Evolutionary conservation across 805 yeast species (phyloP).

Genomic region (Sugiyamaella marilandica): DNA sequence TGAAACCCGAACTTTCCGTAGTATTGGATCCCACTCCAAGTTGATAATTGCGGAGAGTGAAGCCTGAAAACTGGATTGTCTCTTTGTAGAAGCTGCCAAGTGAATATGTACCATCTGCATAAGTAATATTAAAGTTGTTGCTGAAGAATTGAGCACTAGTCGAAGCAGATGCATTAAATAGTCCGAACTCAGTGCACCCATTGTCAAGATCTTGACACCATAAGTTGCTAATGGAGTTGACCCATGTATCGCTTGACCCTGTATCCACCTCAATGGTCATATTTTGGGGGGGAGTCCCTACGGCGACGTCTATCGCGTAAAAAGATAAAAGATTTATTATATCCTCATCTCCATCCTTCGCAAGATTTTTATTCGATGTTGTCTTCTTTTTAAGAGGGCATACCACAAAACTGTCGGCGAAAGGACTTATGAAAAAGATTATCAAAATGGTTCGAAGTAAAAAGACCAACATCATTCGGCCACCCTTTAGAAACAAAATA

Average conservation of each 20-base stretch:
- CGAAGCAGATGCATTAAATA: constrained; percentile 9
- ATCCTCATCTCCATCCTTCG: neutral
- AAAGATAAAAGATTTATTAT: constrained; percentile 7
- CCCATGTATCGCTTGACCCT: constrained; percentile 49
- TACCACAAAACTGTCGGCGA: neutral
- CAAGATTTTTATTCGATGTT: neutral
- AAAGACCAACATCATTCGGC: too few relatives aligned
- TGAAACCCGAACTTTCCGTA: constrained; percentile 53
- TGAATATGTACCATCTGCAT: constrained; percentile 25
- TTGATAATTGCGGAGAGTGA: constrained; percentile 48
- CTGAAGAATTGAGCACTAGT: constrained; percentile 8
- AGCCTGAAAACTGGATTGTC: constrained; percentile 46
- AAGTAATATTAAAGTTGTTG: constrained; percentile 18
- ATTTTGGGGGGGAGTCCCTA: constrained; percentile 44
- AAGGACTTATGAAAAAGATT: too few relatives aligned
- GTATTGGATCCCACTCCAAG: constrained; percentile 71
- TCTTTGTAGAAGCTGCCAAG: constrained; percentile 65
- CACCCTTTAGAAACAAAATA: too few relatives aligned
- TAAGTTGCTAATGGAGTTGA: constrained; percentile 32
- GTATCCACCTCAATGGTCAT: constrained; percentile 43
- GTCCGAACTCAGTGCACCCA: constrained; percentile 7
- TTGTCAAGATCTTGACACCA: constrained; percentile 10
- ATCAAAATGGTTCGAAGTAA: too few relatives aligned
- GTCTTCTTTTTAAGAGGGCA: neutral
- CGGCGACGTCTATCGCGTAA: constrained; percentile 20